Evolutionary conservation across 2,329 filamentous ascomycete genomes (phyloP).

Genomic region (Macrophomina pseudophaseolina): DNA sequence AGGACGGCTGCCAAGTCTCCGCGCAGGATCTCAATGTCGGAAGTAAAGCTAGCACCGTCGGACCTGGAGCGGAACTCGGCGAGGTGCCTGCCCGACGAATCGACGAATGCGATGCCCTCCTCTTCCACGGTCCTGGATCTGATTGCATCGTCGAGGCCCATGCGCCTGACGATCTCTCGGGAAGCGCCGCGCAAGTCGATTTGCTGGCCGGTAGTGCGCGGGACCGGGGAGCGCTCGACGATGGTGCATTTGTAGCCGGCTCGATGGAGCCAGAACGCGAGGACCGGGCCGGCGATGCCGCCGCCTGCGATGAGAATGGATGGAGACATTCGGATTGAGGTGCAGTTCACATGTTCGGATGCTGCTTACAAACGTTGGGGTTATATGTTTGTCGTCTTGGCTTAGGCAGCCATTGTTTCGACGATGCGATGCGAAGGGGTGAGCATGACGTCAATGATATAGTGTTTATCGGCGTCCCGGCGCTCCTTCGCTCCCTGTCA

Average conservation of each 20-base stretch:
- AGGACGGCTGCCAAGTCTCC: slow-evolving; percentile 44
- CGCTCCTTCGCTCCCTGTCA: no score
- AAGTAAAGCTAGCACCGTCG: slow-evolving; percentile 33
- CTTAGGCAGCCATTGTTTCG: no score
- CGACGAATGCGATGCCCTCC: slow-evolving; percentile 47
- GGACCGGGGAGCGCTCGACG: slow-evolving; percentile 48
- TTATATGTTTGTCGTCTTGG: no score
- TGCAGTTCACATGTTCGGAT: no score
- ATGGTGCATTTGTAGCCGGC: slow-evolving; percentile 47
- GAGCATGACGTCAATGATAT: no score
- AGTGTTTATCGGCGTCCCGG: no score
- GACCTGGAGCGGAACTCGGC: slow-evolving; percentile 38
- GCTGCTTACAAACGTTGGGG: no score
- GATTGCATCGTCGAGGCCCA: slow-evolving; percentile 47
- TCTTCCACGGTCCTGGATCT: slow-evolving; percentile 46
- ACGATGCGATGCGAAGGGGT: no score
- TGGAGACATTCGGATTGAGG: background rate
- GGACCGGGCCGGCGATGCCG: slow-evolving; percentile 46
- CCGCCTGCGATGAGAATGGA: slow-evolving; percentile 45
- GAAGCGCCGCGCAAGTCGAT: slow-evolving; percentile 53
- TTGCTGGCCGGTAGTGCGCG: slow-evolving; percentile 50
- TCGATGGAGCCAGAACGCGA: slow-evolving; percentile 43
- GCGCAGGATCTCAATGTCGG: slow-evolving; percentile 42
- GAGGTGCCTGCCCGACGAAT: slow-evolving; percentile 33
- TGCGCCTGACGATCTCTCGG: slow-evolving; percentile 47